A percentile compares a stretch with the other conserved stretches of the same genome.
Evolutionary conservation across 768 basidiomycete species (phyloP).

Genomic region (Tylopilus subfusipes): DNA sequence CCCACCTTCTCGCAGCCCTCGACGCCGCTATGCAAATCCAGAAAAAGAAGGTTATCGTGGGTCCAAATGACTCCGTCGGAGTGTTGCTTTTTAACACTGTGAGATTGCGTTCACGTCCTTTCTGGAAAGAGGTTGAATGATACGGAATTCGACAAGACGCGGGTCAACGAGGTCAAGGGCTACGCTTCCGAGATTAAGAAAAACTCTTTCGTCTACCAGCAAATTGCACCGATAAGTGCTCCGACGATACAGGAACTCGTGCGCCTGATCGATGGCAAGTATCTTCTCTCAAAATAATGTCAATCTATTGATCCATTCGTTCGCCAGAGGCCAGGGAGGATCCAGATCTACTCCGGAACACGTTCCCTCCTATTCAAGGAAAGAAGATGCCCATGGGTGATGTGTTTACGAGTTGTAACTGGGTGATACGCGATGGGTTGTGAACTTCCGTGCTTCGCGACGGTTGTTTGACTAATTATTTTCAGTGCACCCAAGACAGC

Average conservation of each 20-base stretch:
- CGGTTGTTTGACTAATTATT: not conserved
- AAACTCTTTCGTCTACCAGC: slow-evolving; percentile 69
- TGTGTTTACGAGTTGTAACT: slow-evolving; percentile 87
- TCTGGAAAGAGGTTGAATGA: not conserved
- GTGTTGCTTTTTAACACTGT: slow-evolving; percentile 93
- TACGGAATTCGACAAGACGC: slow-evolving; percentile 15
- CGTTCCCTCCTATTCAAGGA: slow-evolving; percentile 63
- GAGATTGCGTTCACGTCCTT: slow-evolving; percentile 25
- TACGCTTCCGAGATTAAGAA: slow-evolving; percentile 60
- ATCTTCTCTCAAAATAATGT: not conserved
- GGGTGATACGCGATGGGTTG: slow-evolving; percentile 85
- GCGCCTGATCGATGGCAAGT: slow-evolving; percentile 70
- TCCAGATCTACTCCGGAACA: slow-evolving; percentile 48
- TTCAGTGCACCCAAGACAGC: slow-evolving; percentile 79
- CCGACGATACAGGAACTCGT: slow-evolving; percentile 78
- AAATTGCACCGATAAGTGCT: slow-evolving; percentile 73
- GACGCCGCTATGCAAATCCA: slow-evolving; percentile 83
- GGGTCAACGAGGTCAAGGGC: slow-evolving; percentile 34
- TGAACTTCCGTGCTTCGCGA: slow-evolving; percentile 14
- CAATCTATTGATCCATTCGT: slow-evolving; percentile 2
- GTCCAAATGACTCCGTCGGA: slow-evolving; percentile 87
- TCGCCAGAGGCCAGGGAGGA: slow-evolving; percentile 61
- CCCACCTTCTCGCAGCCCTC: slow-evolving; percentile 74
- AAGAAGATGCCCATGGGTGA: slow-evolving; percentile 75
- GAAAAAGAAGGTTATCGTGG: slow-evolving; percentile 85